Base-by-base conservation (phyloP, 208 protist species). In the Trypanosoma grayi region DNA sequence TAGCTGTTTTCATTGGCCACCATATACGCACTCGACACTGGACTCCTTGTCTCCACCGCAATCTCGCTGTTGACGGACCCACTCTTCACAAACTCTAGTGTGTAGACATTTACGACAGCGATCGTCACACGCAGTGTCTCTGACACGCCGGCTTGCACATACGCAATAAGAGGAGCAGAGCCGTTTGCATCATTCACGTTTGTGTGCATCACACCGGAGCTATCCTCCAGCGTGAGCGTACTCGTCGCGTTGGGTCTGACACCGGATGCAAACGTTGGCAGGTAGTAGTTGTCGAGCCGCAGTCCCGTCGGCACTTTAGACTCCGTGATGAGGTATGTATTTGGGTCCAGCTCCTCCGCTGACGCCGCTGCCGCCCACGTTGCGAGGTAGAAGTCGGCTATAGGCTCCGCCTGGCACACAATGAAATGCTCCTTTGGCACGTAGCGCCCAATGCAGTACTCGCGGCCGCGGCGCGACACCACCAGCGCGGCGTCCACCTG, bases 361-460 rank as follows among this genome's bases (percentile, higher is more conserved):
- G 62, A n/a, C n/a, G n/a, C 50, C 10, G 31, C 11, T 10, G 54
- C n/a, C n/a, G 39, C 33, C 39, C 50, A 47, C 25, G 10, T 53
- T n/a, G 40, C 24, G 16, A 69, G 43, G 40, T 53, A 69, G 24
- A 69, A 60, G 36, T 69, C 62, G 7, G 28, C 18, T 39, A 66
- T 66, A 14, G 20, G 6, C 18, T 36, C 37, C 1, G 0, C 2
- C 22, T 66, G 30, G 39, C 48, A 66, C 7, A 47, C 1, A 28
- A 46, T 4, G 30, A 30, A 6, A n/a, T 4, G 3, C 28, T 20
- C 22, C 5, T 18, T 9, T 25, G 25, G 14, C 4, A 7, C 20
- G 24, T 66, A 66, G 1, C 25, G 9, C 20, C 60, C 60, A 55
- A 66, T 28, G 30, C 60, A 66, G 18, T 27, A 25, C 27, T 16